phyloP scores from a whole-genome alignment of 805 yeast species.

The Yarrowia sp. region DNA sequence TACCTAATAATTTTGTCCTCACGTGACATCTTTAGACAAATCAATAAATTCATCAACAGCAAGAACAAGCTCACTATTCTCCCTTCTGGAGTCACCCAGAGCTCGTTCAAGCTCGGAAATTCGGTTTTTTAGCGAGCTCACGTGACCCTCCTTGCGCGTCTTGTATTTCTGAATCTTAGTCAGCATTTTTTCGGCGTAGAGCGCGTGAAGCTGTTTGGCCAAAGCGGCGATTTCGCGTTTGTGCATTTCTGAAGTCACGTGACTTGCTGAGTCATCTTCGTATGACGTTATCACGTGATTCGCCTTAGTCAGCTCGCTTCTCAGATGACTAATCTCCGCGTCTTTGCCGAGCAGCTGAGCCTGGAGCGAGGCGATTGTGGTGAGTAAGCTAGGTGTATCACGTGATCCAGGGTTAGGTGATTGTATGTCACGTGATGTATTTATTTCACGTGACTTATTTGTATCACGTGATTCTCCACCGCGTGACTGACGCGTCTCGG shows the following conservation, averaged over 20 bases:
- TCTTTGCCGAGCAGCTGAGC: neutral
- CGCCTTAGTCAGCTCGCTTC: neutral
- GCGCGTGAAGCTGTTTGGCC: neutral
- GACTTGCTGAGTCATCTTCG: neutral
- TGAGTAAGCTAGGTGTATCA: neutral
- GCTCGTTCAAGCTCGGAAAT: neutral
- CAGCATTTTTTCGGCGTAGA: neutral
- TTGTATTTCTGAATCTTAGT: neutral
- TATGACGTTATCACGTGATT: neutral
- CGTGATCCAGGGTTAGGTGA: neutral
- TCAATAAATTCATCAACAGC: conserved; percentile 16
- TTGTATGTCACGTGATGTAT: neutral
- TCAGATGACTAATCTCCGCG: neutral
- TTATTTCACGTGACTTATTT: neutral
- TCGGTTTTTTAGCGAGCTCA: neutral
- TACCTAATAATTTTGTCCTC: neutral
- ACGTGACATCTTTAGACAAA: neutral
- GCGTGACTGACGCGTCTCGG: neutral
- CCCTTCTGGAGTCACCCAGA: neutral
- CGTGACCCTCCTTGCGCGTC: neutral
- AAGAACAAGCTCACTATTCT: conserved; percentile 1
- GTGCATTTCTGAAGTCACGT: neutral
- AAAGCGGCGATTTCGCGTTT: neutral
- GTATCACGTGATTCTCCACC: neutral
- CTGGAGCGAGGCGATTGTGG: neutral